Base-by-base conservation (phyloP, 1,284 basidiomycete genomes). In the Earliella scabrosa region DNA sequence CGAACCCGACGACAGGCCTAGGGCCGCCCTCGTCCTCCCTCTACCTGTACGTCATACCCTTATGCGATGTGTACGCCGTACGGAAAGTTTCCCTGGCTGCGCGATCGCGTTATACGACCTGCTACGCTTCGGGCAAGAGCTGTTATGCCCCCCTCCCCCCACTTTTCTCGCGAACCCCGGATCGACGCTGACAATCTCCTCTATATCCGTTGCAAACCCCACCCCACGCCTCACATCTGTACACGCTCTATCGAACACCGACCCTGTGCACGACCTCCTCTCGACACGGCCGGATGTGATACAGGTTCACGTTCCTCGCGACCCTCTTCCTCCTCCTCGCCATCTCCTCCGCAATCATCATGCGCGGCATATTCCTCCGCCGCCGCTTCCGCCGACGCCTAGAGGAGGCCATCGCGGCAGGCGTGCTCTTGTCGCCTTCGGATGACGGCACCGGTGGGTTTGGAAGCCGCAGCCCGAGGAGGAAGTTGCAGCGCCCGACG, bases 291-390 rank as follows among this genome's bases (percentile, higher is more conserved):
- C 39, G 39, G 21, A 7, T 40, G 5, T 31, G 29, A 31, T 31
- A 40, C 64, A 88, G 87, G 24, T 83, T 87, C 68, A 88, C 86
- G 1, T 89, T 89, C 67, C 80, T 89, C 35, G 86, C 86, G 23
- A 87, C 87, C 0, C 78, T 89, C 31, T 77, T 87, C 62, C 75
- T 89, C 44, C 79, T 90, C 50, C 75, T 90, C 13, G 74, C 82
- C 50, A 79, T 89, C 50, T 88, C 86, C 14, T 82, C 76, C 45
- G 79, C 81, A 6, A 85, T 90, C 61, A 79, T 88, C 55, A 72
- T 84, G 49, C 80, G 87, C 45, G 86, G 87, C 0, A 83, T 82
- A 59, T 67, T 86, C 59, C 66, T 86, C 31, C 81, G 87, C n/a
- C 75, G 85, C 23, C 79, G 83, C 24, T 83, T 82, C 70, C 80